phyloP scores from a whole-genome alignment of 306 rosid species.

The Acacia confusa region DNA sequence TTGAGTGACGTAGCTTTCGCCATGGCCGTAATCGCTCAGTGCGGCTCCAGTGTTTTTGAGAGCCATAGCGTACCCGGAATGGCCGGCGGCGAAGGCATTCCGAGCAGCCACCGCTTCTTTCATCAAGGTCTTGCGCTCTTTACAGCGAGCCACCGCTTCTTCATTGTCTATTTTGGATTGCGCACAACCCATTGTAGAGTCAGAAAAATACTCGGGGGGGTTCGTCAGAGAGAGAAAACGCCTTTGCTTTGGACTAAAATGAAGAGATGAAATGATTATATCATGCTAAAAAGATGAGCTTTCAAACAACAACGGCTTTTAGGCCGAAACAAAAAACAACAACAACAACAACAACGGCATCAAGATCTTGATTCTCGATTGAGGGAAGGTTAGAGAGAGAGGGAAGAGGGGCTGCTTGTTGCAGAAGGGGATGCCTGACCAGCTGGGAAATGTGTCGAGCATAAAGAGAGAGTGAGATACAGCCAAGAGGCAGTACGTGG shows the following conservation, averaged over 20 bases:
- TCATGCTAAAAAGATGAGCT: not conserved
- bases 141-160: conserved; percentile 79
- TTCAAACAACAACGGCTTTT: not conserved
- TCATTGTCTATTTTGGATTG: conserved; percentile 88
- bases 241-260: not conserved
- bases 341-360: not conserved
- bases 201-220: not conserved
- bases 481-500: not conserved
- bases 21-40: conserved; percentile 72
- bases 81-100: conserved; percentile 82
- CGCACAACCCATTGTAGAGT: conserved; percentile 69
- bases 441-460: conserved; percentile 5
- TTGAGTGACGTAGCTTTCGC: conserved; percentile 51
- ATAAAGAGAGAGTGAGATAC: conserved; percentile 23
- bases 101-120: conserved; percentile 74
- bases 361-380: not conserved
- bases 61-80: conserved; percentile 68
- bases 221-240: not conserved
- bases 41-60: conserved; percentile 90
- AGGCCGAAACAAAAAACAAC: not conserved
- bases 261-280: not conserved
- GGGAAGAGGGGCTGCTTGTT: not conserved
- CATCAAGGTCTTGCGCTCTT: conserved; percentile 67
- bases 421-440: not conserved
- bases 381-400: not conserved